Evolutionary conservation across 768 basidiomycete species (phyloP), one percentile per base, ranked within the genome.

Genomic region (Phaffia tasmanica): DNA sequence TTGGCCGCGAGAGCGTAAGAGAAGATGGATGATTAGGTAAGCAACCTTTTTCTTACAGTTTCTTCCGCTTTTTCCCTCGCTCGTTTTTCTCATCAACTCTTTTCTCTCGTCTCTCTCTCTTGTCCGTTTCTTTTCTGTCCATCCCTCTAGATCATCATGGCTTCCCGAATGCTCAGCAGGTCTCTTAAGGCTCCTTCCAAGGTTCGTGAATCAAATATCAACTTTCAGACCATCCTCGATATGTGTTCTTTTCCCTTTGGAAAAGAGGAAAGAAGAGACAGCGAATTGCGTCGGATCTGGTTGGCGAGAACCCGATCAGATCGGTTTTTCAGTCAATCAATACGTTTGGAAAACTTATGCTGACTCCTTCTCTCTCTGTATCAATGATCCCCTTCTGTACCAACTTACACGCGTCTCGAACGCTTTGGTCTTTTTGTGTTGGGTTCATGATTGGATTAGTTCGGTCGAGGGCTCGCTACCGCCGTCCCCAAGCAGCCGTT

Each of bases 381-480:
- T 25, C 58, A 29, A 16, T 25, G 35, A 3, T 15, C 35, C 50
- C 25, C 35, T 47, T 23, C 59, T 29, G 27, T 23, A 3, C 6
- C 16, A 23, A 25, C 21, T 4, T 14, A n/a, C 19, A 35, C 23
- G 35, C 35, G 19, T n/a, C 58, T 60, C 25, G 15, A 8, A 15
- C 58, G 14, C 23, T 1, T 3, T 18, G 23, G 46, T 8, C 23
- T 42, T 48, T 47, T n/a, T 27, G 9, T 11, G 51, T 21, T 16
- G 27, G 7, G 16, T 27, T 53, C 51, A n/a, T 27, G n/a, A 1
- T 14, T 47, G 48, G 18, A 19, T 60, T 42, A 32, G 49, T 23
- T 60, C 54, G 55, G 62, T 55, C 63, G 63, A 46, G 54, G 27
- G 35, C 53, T 63, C 54, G 66, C 66, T 49, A 67, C 66, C 21